Base-by-base conservation (phyloP, 2,329 filamentous ascomycete species). In the Penicillium brasilianum region DNA sequence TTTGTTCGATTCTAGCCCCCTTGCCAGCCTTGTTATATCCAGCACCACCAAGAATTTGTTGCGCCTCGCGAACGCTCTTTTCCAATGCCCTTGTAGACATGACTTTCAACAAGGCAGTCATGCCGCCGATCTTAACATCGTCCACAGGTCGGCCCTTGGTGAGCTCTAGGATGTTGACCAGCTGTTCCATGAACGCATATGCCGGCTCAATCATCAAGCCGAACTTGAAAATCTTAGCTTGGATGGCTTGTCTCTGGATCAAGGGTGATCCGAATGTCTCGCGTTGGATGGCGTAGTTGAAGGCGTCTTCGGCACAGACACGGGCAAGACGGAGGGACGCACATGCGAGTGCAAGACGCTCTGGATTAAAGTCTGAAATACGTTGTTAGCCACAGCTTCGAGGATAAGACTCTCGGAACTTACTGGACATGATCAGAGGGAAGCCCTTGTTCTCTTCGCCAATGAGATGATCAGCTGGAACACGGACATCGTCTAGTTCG, bases 401-500 rank as follows among this genome's bases (percentile, higher is more conserved):
- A 32, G 0, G 3, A 11, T 28, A 32, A 7, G n/a, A 16, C 22
- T 8, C 9, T 28, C 7, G 7, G 16, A 10, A 66, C 70, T 64
- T 69, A 76, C 83, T 91, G 41, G 86, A 88, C 88, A 90, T 90
- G 70, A 90, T 85, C 67, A 90, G 90, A 53, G 81, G 82, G 85
- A 92, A 91, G 0, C 90, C 90, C 71, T 84, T 78, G 34, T 90
- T 89, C 73, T 92, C 89, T 25, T 82, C 69, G 1, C 90, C 90
- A 52, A 92, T 86, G 9, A 92, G 76, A 68, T 92, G 90, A 70
- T 86, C 84, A 0, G 85, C 82, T 0, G 89, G 89, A 0, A 93
- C 89, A 60, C 85, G 83, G 2, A 92, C 90, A 56, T 92, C 88
- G 65, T 91, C 89, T 1, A 93, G 81, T 71, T 91, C 88, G 66